Percentiles rank a stretch among this genome's conserved stretches.
phyloP scores from a whole-genome alignment of 169 alveolate genomes.

The Eimeria tenella region DNA sequence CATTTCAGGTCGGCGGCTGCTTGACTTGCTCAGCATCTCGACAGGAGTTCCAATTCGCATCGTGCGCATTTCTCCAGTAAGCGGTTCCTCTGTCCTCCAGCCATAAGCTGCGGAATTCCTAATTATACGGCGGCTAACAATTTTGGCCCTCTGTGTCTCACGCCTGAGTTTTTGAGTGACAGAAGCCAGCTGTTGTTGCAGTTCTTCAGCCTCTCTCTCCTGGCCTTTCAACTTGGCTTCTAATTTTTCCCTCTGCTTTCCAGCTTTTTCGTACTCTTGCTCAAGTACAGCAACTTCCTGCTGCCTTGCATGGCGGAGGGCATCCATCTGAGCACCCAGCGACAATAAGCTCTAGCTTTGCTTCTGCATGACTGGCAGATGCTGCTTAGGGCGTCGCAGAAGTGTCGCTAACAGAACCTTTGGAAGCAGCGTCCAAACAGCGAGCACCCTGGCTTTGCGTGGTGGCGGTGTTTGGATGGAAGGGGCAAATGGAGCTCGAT shows the following conservation, averaged over 20 bases:
- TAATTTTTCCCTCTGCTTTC: not conserved
- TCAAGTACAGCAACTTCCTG: conserved; percentile 2
- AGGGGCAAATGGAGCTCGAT: too few species aligned
- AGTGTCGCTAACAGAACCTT: too few species aligned
- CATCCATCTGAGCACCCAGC: conserved; percentile 29
- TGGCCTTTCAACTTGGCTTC: not conserved
- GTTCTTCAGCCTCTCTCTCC: conserved; percentile 9
- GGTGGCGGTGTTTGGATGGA: too few species aligned
- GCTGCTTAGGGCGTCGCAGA: too few species aligned
- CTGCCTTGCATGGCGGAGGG: conserved; percentile 47
- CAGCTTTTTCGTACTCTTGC: conserved; percentile 10
- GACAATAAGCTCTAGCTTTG: too few species aligned
- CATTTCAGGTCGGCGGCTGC: conserved; percentile 36
- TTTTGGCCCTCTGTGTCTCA: not conserved
- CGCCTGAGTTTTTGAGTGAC: conserved; percentile 10
- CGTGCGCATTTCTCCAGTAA: conserved; percentile 30
- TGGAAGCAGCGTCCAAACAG: too few species aligned
- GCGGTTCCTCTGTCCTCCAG: not conserved
- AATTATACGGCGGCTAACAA: not conserved
- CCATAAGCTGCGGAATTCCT: conserved; percentile 9
- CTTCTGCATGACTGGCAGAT: too few species aligned
- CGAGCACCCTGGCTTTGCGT: too few species aligned
- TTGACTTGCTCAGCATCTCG: conserved; percentile 21
- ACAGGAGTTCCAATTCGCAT: conserved; percentile 41
- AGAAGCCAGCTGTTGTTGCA: conserved; percentile 9